Evolutionary conservation across 108 stramenopile genomes (phyloP).

Genomic region (Phaeodactylum tricornutum): DNA sequence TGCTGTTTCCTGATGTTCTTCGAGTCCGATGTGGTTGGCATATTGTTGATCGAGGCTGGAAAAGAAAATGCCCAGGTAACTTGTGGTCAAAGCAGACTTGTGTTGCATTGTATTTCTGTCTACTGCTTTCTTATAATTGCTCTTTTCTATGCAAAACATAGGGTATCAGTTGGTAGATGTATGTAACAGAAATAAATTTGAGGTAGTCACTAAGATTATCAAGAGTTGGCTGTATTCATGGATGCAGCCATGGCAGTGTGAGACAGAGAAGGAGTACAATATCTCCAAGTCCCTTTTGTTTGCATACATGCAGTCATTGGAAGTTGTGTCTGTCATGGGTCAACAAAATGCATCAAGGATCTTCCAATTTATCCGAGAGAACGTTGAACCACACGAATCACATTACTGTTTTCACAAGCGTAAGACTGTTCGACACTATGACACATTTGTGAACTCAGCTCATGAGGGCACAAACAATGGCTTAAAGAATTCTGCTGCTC

Average conservation of each 20-base stretch:
- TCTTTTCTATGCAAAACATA: too few relatives aligned
- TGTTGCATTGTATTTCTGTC: too few relatives aligned
- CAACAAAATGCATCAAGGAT: neutral
- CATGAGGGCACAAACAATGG: slow-evolving; percentile 6
- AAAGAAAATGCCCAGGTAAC: neutral
- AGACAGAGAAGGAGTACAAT: neutral
- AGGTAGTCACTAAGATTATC: neutral
- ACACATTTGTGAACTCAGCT: neutral
- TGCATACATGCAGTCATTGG: neutral
- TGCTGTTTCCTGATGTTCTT: neutral
- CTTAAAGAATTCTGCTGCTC: neutral
- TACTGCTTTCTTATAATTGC: too few relatives aligned
- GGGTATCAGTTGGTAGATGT: too few relatives aligned
- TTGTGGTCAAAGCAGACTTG: neutral
- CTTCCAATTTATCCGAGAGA: neutral
- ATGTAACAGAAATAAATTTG: neutral
- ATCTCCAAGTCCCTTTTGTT: slow-evolving; percentile 1
- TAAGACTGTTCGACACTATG: neutral
- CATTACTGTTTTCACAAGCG: neutral
- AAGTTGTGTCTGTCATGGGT: neutral
- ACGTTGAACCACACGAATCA: neutral
- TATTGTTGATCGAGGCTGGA: neutral
- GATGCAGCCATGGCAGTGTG: slow-evolving; percentile 1
- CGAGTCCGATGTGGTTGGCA: neutral
- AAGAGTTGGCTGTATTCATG: neutral